Conservation (phyloP, 306 rosid genomes). For the Ochetophila trinervis region DNA sequence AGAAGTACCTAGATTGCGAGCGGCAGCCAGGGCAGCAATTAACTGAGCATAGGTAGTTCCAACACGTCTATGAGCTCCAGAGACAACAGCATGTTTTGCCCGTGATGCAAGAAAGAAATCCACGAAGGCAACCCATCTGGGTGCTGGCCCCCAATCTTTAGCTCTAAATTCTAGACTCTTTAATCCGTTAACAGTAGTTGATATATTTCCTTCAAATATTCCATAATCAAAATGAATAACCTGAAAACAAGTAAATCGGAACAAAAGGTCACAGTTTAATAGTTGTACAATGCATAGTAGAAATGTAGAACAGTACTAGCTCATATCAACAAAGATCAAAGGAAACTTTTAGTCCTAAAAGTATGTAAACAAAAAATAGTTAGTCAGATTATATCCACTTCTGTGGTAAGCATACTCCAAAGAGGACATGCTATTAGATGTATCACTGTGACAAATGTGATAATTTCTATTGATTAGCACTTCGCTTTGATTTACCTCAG, state of each 20-base stretch:
- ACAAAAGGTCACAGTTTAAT: neutral
- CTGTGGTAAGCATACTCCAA: neutral
- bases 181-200: slow-evolving; percentile 32
- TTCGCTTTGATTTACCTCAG: slow-evolving; percentile 60
- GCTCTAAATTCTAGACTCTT: slow-evolving; percentile 66
- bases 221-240: slow-evolving; percentile 87
- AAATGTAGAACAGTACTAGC: neutral
- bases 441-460: neutral
- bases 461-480: neutral
- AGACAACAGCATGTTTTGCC: slow-evolving; percentile 67
- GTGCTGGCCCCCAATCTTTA: slow-evolving; percentile 98
- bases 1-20: slow-evolving; percentile 56
- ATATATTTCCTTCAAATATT: slow-evolving; percentile 65
- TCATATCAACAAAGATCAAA: neutral
- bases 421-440: neutral
- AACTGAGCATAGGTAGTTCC: slow-evolving; percentile 98
- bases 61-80: slow-evolving; percentile 93
- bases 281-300: neutral
- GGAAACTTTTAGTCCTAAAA: neutral
- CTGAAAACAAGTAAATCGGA: slow-evolving; percentile 33
- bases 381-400: neutral
- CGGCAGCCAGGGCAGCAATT: slow-evolving; percentile 87
- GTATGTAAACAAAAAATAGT: neutral
- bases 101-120: slow-evolving; percentile 94
- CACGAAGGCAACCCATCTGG: slow-evolving; percentile 99